phyloP scores from a whole-genome alignment of 768 basidiomycete species.

The Suillus subaureus region DNA sequence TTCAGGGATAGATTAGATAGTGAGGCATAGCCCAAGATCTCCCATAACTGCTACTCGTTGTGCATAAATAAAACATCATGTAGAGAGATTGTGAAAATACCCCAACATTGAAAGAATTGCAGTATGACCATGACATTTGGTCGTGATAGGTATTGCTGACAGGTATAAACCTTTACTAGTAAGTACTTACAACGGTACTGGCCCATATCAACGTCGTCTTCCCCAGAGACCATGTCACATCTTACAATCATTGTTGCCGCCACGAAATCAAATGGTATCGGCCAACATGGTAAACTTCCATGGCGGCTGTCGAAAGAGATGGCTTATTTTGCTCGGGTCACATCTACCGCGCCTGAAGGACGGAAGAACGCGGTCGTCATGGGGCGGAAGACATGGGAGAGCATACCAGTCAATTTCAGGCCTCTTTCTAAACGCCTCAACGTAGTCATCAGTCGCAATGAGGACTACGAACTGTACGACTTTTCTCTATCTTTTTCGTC shows the following conservation, averaged over 20 bases:
- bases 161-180: background rate
- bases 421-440: constrained; percentile 80
- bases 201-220: background rate
- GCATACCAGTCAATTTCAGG: constrained; percentile 83
- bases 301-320: constrained; percentile 91
- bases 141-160: background rate
- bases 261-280: constrained; percentile 86
- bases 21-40: background rate
- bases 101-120: background rate
- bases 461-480: constrained; percentile 62
- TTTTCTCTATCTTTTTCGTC: background rate
- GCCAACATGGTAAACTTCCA: constrained; percentile 71
- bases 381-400: constrained; percentile 98
- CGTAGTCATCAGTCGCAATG: constrained; percentile 70
- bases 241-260: constrained; percentile 95
- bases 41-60: background rate
- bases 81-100: background rate
- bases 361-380: constrained; percentile 81
- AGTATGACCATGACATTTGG: background rate
- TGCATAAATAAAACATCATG: background rate
- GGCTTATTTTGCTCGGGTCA: constrained; percentile 88
- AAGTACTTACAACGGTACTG: background rate
- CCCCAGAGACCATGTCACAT: constrained; percentile 48
- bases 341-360: constrained; percentile 57
- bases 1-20: background rate